Percentiles rank a stretch among this genome's conserved stretches.
These are phyloP conservation scores for Begonia fuchsioides DNA, from an alignment of 306 rosid genomes.

Conservation along the genomic window DNA sequence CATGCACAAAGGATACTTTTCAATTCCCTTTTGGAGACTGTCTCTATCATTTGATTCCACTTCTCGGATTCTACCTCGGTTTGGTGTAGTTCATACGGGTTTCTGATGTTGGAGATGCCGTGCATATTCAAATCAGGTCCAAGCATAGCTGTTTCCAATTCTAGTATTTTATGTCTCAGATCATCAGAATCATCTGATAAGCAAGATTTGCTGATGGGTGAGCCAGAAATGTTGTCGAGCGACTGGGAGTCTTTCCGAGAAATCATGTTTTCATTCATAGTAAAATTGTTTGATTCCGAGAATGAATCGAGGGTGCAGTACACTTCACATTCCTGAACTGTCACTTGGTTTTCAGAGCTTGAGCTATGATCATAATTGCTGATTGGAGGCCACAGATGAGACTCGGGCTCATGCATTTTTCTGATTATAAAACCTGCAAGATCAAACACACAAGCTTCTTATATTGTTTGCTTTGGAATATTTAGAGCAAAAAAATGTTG, in stretches of 20 bases:
- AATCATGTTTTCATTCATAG: constrained; percentile 40
- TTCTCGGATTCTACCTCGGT: constrained; percentile 27
- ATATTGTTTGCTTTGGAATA: constrained; percentile 32
- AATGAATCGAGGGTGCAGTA: constrained; percentile 49
- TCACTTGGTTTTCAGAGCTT: constrained; percentile 35
- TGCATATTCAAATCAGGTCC: constrained; percentile 48
- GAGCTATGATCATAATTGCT: constrained; percentile 20
- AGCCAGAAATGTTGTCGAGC: constrained; percentile 29
- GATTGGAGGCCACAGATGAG: constrained; percentile 20
- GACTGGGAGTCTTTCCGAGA: constrained; percentile 39
- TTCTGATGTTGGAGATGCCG: constrained; percentile 15
- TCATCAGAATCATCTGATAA: constrained; percentile 36
- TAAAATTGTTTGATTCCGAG: constrained; percentile 28
- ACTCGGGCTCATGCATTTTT: constrained; percentile 32
- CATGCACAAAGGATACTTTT: constrained; percentile 59
- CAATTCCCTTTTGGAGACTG: constrained; percentile 51
- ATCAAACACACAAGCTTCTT: constrained; percentile 23
- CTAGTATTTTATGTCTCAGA: constrained; percentile 65
- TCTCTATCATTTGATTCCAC: constrained; percentile 42
- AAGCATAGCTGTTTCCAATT: constrained; percentile 65
- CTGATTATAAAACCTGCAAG: constrained; percentile 24
- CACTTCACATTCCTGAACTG: constrained; percentile 22
- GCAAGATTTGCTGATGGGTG: constrained; percentile 41
- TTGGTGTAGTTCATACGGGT: constrained; percentile 13
- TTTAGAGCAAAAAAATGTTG: not conserved